Conservation (phyloP, 148 eudicot species). For the Vaccinium myrtillus region DNA sequence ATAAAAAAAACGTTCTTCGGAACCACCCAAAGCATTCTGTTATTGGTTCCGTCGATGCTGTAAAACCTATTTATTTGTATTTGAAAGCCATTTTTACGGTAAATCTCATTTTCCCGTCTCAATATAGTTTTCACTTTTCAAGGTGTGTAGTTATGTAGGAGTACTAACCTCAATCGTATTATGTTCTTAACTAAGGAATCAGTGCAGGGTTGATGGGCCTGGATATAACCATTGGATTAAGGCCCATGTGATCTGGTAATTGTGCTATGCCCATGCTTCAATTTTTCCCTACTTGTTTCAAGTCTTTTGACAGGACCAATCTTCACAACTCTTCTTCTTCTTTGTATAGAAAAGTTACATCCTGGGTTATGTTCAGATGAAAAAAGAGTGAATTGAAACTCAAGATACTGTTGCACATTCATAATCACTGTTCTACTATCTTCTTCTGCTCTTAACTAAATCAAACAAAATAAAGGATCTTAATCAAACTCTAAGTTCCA, state of each 20-base stretch:
- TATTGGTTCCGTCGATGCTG: background rate
- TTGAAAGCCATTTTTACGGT: background rate
- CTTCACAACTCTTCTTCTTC: background rate
- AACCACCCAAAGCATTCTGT: slow-evolving; percentile 7
- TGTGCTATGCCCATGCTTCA: background rate
- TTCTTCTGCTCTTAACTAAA: background rate
- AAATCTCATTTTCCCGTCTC: background rate
- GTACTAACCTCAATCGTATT: background rate
- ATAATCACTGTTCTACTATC: background rate
- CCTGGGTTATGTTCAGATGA: background rate
- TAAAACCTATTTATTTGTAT: background rate
- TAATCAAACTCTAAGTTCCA: no score
- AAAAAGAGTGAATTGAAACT: background rate
- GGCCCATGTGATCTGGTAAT: background rate
- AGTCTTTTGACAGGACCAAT: background rate
- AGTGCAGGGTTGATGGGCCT: background rate
- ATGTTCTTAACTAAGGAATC: background rate
- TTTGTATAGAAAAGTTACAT: background rate
- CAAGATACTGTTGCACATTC: background rate
- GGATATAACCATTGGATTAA: background rate
- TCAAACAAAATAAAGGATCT: background rate
- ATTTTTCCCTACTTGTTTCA: background rate
- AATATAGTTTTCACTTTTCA: background rate
- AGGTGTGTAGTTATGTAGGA: background rate
- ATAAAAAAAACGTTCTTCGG: background rate